A percentile compares a stretch with the other conserved stretches of the same genome.
phyloP scores from a whole-genome alignment of 495 filamentous ascomycete species.

The Penicillium cataractarum region DNA sequence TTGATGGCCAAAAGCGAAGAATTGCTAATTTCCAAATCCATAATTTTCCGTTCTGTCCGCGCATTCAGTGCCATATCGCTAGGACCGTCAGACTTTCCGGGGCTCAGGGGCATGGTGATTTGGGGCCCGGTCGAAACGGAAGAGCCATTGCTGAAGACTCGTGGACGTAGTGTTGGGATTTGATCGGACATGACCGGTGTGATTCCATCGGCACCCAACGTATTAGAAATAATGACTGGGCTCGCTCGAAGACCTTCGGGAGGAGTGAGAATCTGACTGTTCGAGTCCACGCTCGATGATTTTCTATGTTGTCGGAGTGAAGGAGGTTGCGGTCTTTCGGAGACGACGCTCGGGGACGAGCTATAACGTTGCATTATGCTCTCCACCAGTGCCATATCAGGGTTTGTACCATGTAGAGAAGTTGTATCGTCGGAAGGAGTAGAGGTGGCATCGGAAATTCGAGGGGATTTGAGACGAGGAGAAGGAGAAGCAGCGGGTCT shows the following conservation, averaged over 20 bases:
- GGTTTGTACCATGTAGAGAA: conserved; percentile 4
- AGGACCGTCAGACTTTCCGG: conserved; percentile 48
- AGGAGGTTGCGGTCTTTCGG: conserved; percentile 21
- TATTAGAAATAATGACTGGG: conserved; percentile 36
- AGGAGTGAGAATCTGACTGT: conserved; percentile 20
- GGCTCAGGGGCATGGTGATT: conserved; percentile 44
- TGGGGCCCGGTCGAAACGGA: conserved; percentile 36
- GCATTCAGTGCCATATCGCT: conserved; percentile 77
- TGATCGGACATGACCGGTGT: conserved; percentile 34
- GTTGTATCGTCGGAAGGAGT: conserved; percentile 32
- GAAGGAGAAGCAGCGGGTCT: conserved; percentile 42
- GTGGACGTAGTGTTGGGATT: conserved; percentile 40
- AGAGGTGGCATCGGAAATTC: conserved; percentile 33
- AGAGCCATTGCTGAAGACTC: conserved; percentile 47
- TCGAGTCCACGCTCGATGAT: conserved; percentile 45
- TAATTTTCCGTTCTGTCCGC: conserved; percentile 87
- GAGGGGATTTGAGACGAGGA: conserved; percentile 46
- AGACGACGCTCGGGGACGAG: conserved; percentile 27
- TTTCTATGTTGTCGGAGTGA: conserved; percentile 37
- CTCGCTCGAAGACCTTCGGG: conserved; percentile 40
- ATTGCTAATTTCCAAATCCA: conserved; percentile 98
- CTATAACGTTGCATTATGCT: conserved; percentile 24
- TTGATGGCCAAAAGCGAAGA: conserved; percentile 97
- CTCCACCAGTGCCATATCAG: conserved; percentile 19
- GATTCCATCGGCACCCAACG: conserved; percentile 25